phyloP scores from a whole-genome alignment of 495 filamentous ascomycete species.

The Penicillium manginii region DNA sequence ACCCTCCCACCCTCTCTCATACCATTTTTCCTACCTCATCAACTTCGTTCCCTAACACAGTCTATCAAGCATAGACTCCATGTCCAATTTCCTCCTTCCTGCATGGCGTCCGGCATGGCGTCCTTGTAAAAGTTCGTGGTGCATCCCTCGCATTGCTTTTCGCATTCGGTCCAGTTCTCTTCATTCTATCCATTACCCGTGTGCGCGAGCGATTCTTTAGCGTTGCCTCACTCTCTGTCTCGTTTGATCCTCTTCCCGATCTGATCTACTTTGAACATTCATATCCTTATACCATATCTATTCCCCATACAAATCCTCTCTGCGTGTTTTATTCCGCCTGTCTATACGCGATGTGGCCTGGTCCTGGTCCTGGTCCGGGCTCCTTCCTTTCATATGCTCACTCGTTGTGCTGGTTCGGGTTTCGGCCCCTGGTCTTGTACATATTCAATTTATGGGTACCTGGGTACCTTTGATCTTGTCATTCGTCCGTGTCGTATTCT shows the following conservation, averaged over 20 bases:
- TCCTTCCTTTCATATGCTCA: neutral
- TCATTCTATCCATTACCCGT: neutral
- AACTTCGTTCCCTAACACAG: neutral
- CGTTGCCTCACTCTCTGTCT: conserved; percentile 9
- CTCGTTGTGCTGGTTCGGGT: neutral
- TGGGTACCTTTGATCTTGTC: neutral
- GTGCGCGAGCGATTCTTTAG: conserved; percentile 29
- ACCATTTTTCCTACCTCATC: neutral
- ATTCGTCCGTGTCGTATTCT: too few species aligned
- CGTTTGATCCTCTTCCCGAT: neutral
- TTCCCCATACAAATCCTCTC: neutral
- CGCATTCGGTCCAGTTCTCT: neutral
- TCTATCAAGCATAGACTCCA: too few species aligned
- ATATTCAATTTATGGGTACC: neutral
- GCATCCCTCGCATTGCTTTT: neutral
- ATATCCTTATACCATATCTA: too few species aligned
- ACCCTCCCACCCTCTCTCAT: conserved; percentile 1
- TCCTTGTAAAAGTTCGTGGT: conserved; percentile 5
- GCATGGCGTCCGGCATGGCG: conserved; percentile 1
- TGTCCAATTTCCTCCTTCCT: neutral
- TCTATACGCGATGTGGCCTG: neutral
- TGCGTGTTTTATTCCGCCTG: neutral
- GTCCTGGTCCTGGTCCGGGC: neutral
- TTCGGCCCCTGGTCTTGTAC: neutral
- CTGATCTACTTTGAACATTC: neutral